phyloP scores from a whole-genome alignment of 495 filamentous ascomycete species.

The Penicillium chermesinum region DNA sequence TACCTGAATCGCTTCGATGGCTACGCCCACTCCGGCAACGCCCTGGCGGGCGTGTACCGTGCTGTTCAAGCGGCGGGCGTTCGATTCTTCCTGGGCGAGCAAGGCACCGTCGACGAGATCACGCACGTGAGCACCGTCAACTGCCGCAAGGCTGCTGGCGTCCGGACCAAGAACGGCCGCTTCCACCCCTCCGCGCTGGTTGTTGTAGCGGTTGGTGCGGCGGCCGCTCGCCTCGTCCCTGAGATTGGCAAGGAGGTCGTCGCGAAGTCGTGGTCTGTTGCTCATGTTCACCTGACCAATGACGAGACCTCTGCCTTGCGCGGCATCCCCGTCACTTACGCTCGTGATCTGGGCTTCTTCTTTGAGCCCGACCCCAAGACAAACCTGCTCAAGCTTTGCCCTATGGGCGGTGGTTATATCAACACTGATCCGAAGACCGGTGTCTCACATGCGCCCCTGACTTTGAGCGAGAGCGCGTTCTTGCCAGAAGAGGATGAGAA shows the following conservation, averaged over 20 bases:
- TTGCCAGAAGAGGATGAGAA: slow-evolving; percentile 47
- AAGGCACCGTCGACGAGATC: slow-evolving; percentile 21
- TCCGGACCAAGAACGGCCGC: slow-evolving; percentile 33
- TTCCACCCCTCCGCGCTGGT: slow-evolving; percentile 32
- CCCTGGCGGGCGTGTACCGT: slow-evolving; percentile 26
- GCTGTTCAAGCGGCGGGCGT: slow-evolving; percentile 29
- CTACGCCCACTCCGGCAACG: slow-evolving; percentile 48
- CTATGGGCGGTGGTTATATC: slow-evolving; percentile 49
- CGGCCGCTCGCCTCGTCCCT: slow-evolving; percentile 35
- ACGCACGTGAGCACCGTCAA: slow-evolving; percentile 20
- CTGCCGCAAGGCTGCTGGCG: slow-evolving; percentile 24
- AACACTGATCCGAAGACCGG: slow-evolving; percentile 38
- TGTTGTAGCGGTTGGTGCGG: slow-evolving; percentile 43
- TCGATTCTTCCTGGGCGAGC: slow-evolving; percentile 31
- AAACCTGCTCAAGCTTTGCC: slow-evolving; percentile 50
- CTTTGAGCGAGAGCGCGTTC: slow-evolving; percentile 32
- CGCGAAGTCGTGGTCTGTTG: slow-evolving; percentile 49
- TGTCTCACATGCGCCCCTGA: slow-evolving; percentile 26
- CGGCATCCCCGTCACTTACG: slow-evolving; percentile 51
- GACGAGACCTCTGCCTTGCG: slow-evolving; percentile 45
- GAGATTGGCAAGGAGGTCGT: slow-evolving; percentile 36
- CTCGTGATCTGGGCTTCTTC: slow-evolving; percentile 53
- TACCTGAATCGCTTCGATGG: slow-evolving; percentile 52
- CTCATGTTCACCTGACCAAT: slow-evolving; percentile 49
- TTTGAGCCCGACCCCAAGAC: slow-evolving; percentile 55